phyloP scores from a whole-genome alignment of 2,329 filamentous ascomycete species.

The Macrophomina pseudophaseolina region DNA sequence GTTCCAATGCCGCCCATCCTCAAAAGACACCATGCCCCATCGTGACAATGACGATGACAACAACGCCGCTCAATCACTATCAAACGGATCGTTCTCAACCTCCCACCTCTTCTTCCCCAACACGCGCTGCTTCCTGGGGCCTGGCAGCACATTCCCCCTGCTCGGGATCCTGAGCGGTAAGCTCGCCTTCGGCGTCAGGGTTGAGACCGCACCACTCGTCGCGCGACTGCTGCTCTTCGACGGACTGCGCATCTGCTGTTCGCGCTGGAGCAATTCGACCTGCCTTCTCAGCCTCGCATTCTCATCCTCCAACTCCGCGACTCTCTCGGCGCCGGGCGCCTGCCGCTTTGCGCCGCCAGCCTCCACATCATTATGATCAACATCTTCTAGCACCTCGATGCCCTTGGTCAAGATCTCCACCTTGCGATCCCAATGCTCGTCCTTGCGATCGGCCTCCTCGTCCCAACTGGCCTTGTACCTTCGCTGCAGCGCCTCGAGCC shows the following conservation, averaged over 20 bases:
- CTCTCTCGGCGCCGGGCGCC: slow-evolving; percentile 28
- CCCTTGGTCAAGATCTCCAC: slow-evolving; percentile 68
- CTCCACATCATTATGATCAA: slow-evolving; percentile 39
- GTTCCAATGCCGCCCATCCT: not conserved
- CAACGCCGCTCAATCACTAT: not conserved
- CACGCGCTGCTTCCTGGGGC: slow-evolving; percentile 55
- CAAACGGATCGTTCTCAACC: slow-evolving; percentile 24
- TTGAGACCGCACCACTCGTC: not conserved
- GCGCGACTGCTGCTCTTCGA: not conserved
- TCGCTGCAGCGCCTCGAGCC: slow-evolving; percentile 73
- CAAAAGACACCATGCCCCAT: not conserved
- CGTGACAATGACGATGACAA: not conserved
- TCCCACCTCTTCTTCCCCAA: slow-evolving; percentile 54
- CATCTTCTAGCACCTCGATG: slow-evolving; percentile 51
- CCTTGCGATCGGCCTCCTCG: slow-evolving; percentile 75
- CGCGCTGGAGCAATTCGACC: slow-evolving; percentile 48
- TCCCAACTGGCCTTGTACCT: slow-evolving; percentile 83
- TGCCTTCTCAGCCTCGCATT: slow-evolving; percentile 49
- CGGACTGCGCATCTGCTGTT: slow-evolving; percentile 37
- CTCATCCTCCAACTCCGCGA: slow-evolving; percentile 51
- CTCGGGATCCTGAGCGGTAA: slow-evolving; percentile 29
- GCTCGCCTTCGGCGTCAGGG: slow-evolving; percentile 4
- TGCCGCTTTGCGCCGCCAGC: slow-evolving; percentile 41
- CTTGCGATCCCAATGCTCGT: slow-evolving; percentile 88
- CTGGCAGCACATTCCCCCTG: slow-evolving; percentile 36